Conservation (phyloP, 1,139 yeast species). For the Candida buenavistaensis region DNA sequence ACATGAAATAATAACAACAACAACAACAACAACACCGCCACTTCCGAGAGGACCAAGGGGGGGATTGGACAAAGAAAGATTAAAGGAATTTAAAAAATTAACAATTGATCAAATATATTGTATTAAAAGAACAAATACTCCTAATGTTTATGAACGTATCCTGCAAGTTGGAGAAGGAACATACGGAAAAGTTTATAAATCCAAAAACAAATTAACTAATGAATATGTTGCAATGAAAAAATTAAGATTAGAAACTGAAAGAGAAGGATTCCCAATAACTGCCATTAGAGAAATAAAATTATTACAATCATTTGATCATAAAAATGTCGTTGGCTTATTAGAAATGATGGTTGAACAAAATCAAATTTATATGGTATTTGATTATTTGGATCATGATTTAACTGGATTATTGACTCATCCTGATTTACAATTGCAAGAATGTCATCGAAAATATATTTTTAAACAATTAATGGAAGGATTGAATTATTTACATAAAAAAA, state of each 20-base stretch:
- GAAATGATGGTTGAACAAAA: conserved; percentile 90
- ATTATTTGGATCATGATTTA: conserved; percentile 90
- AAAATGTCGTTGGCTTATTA: conserved; percentile 72
- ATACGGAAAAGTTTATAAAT: conserved; percentile 53
- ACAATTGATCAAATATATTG: conserved; percentile 29
- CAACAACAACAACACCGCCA: no score
- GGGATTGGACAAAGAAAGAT: background rate
- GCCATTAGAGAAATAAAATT: conserved; percentile 90
- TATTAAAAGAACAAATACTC: conserved; percentile 24
- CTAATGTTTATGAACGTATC: conserved; percentile 37
- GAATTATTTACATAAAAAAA: conserved; percentile 72
- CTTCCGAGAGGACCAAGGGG: conserved; percentile 20
- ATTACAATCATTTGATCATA: conserved; percentile 83
- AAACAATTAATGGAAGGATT: conserved; percentile 79
- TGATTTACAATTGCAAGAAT: conserved; percentile 57
- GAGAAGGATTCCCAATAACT: conserved; percentile 95
- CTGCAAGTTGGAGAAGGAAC: conserved; percentile 56
- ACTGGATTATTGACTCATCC: conserved; percentile 86
- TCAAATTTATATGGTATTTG: conserved; percentile 86
- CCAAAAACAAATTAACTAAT: conserved; percentile 64
- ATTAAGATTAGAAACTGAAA: conserved; percentile 78
- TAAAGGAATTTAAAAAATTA: conserved; percentile 4
- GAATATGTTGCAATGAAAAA: conserved; percentile 81
- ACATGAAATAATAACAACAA: background rate
- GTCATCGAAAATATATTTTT: conserved; percentile 76